phyloP scores from a whole-genome alignment of 768 basidiomycete species.

The Boletus pseudo-olivaceus region DNA sequence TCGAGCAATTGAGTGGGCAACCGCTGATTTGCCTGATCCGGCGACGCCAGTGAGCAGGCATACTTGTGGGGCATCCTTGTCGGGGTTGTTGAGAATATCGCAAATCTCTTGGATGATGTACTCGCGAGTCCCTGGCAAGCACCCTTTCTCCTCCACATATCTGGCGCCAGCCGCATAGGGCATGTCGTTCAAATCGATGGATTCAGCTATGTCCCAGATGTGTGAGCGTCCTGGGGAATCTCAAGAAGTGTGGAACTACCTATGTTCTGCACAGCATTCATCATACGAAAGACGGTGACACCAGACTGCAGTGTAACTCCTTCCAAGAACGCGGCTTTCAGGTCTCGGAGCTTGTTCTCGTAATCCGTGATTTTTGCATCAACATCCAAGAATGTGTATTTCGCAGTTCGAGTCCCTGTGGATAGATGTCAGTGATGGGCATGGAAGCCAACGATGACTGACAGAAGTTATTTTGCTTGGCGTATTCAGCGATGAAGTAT shows the following conservation, averaged over 20 bases:
- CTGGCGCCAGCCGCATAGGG: constrained; percentile 22
- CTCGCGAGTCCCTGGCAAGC: constrained; percentile 20
- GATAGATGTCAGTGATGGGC: not conserved
- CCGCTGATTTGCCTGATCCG: constrained; percentile 31
- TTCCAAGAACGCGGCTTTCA: constrained; percentile 16
- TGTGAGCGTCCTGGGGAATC: not conserved
- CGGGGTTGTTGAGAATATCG: constrained; percentile 11
- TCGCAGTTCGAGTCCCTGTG: constrained; percentile 14
- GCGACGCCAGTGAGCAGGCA: constrained; percentile 27
- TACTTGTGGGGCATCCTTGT: constrained; percentile 16
- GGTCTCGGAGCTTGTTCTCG: constrained; percentile 16
- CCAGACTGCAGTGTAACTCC: constrained; percentile 14
- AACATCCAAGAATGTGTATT: constrained; percentile 17
- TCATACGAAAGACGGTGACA: constrained; percentile 20
- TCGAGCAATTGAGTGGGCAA: constrained; percentile 30
- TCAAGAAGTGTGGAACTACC: not conserved
- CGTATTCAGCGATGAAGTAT: constrained; percentile 23
- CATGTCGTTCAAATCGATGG: constrained; percentile 18
- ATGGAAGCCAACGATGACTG: not conserved
- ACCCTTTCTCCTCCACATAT: constrained; percentile 20
- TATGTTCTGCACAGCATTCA: constrained; percentile 9
- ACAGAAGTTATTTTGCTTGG: constrained; percentile 18
- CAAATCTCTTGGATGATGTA: constrained; percentile 17
- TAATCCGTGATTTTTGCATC: constrained; percentile 18
- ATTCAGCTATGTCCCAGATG: constrained; percentile 3